phyloP scores from a whole-genome alignment of 345 rosid genomes.

The Eucalyptus cloeziana region DNA sequence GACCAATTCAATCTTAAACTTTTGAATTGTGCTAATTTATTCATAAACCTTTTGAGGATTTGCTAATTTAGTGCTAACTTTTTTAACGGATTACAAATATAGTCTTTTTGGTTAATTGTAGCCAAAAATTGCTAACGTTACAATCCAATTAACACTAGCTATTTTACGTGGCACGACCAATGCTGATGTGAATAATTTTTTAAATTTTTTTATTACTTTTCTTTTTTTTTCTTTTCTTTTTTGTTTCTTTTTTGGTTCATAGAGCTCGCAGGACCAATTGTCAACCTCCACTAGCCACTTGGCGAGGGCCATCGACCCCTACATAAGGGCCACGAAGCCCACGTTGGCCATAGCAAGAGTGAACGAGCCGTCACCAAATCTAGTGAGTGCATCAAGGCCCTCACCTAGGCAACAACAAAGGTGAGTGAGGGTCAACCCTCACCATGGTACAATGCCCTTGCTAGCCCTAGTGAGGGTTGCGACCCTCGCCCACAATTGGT shows the following conservation, averaged over 20 bases:
- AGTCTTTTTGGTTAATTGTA: accelerated
- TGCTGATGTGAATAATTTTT: accelerated
- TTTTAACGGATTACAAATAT: accelerated
- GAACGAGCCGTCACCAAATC: accelerated
- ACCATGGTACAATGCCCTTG: too few species aligned
- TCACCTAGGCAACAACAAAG: neutral
- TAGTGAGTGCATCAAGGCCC: neutral
- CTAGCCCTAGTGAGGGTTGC: neutral
- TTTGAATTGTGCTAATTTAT: neutral
- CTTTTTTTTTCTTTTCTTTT: too few species aligned
- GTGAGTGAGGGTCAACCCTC: neutral
- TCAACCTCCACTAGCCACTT: too few species aligned
- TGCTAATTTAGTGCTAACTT: neutral
- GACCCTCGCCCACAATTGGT: accelerated
- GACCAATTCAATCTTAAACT: too few species aligned
- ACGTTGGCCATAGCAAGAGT: accelerated
- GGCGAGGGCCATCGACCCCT: accelerated
- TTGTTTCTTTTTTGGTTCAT: too few species aligned
- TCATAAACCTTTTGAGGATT: too few species aligned
- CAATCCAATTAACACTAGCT: neutral
- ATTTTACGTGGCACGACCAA: accelerated
- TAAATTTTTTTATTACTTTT: too few species aligned
- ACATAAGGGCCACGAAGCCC: accelerated
- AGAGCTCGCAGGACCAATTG: accelerated
- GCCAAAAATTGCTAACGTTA: accelerated